These are phyloP conservation scores for Rhododendron ferrugineum DNA, from an alignment of 148 eudicot genomes.

Conservation along the genomic window DNA sequence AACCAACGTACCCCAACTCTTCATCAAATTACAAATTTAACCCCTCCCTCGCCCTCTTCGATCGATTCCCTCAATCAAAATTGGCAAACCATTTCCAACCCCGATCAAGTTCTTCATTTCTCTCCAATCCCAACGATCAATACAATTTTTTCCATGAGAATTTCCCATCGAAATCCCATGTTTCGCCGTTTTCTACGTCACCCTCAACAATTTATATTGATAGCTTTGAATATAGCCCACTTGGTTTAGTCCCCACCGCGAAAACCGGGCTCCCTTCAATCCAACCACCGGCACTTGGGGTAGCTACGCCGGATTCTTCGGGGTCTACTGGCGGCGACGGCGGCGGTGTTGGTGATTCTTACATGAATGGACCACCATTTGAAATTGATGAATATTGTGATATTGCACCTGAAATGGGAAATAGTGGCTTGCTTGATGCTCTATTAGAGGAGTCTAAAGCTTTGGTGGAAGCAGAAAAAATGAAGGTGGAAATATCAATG, in stretches of 20 bases:
- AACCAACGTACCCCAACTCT: background rate
- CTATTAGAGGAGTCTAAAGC: conserved; percentile 57
- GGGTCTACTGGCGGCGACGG: conserved; percentile 7
- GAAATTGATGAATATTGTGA: conserved; percentile 15
- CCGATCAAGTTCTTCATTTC: conserved; percentile 15
- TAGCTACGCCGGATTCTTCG: conserved; percentile 10
- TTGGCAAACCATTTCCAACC: conserved; percentile 18
- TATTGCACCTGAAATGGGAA: conserved; percentile 20
- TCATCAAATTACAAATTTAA: conserved; percentile 15
- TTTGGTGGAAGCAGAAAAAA: conserved; percentile 20
- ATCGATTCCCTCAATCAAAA: conserved; percentile 25
- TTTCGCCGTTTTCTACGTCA: conserved; percentile 12
- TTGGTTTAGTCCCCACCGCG: background rate
- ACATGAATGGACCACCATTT: conserved; percentile 13
- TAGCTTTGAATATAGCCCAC: background rate
- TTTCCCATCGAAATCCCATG: background rate
- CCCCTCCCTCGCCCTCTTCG: conserved; percentile 13
- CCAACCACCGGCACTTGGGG: conserved; percentile 31
- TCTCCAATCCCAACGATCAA: conserved; percentile 15
- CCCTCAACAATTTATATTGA: background rate
- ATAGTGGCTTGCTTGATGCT: conserved; percentile 77
- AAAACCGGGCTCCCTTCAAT: conserved; percentile 70
- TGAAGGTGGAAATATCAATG: conserved; percentile 18
- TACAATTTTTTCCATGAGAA: background rate
- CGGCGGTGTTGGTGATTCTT: background rate